These are phyloP conservation scores for Claviceps cyperi DNA, from an alignment of 2,329 filamentous ascomycete species.

Conservation along the genomic window DNA sequence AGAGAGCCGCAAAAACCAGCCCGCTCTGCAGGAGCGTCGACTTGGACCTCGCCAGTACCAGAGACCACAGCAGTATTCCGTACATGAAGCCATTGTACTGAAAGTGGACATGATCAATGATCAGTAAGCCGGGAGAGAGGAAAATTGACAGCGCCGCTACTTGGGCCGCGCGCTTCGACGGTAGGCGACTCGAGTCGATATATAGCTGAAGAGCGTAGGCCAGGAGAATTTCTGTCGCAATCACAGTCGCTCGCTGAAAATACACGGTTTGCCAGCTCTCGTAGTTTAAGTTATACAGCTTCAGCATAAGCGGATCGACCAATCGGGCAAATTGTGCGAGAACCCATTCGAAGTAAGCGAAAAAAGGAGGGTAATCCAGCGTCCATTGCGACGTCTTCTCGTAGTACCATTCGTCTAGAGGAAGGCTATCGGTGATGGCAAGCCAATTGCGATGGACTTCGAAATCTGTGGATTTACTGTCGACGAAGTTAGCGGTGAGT, in stretches of 20 bases:
- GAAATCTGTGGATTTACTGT: conserved; percentile 95
- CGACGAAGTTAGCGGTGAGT: neutral
- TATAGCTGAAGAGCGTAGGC: conserved; percentile 72
- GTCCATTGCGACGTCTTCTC: conserved; percentile 99
- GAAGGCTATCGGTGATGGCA: conserved; percentile 81
- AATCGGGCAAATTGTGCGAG: conserved; percentile 69
- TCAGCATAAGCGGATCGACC: conserved; percentile 68
- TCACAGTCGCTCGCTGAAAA: conserved; percentile 83
- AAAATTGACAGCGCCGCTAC: conserved; percentile 79
- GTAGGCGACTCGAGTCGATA: conserved; percentile 52
- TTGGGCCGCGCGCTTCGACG: conserved; percentile 62
- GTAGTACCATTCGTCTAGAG: conserved; percentile 83
- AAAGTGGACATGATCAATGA: conserved; percentile 98
- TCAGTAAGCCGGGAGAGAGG: conserved; percentile 80
- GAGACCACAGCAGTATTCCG: conserved; percentile 72
- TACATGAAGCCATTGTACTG: conserved; percentile 98
- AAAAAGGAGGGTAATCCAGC: conserved; percentile 95
- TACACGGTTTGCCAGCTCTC: conserved; percentile 88
- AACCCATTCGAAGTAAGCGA: conserved; percentile 91
- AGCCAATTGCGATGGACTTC: conserved; percentile 99
- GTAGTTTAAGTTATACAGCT: conserved; percentile 67
- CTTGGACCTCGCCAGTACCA: conserved; percentile 65
- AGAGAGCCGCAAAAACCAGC: conserved; percentile 64
- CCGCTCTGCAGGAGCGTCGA: conserved; percentile 67
- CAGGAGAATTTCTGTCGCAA: conserved; percentile 70